Base-by-base conservation (phyloP, 495 filamentous ascomycete genomes). In the Aspergillus affinis region DNA sequence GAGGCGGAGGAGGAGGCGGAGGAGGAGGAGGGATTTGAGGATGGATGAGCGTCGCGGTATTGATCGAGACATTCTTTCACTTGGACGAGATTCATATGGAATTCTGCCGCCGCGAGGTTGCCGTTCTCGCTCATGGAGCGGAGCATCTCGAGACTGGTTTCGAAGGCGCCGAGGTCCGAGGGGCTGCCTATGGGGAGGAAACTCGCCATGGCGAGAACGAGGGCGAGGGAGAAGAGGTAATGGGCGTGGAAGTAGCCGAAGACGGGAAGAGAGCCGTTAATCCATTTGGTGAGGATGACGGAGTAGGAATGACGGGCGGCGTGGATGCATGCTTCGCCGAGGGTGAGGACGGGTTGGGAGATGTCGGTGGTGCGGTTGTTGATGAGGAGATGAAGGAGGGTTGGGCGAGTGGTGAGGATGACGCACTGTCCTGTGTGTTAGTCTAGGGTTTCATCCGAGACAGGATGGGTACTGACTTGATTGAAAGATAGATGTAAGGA, bases 241-340 rank as follows among this genome's bases (percentile, higher is more conserved):
- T 78, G 75, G 0, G 76, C 72, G 61, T 77, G 73, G 62, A 79
- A 79, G 64, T 76, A 80, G 19, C 75, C 78, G 57, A 78, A 80
- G 7, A 72, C 72, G 0, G 76, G 72, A 51, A 79, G 72, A 9
- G 78, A 72, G 26, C 75, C 78, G 58, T 75, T 75, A 48, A 79
- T 74, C 75, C 75, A 80, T 21, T 74, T 69, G 8, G 71, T 76
- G 1, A 77, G 70, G 55, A 79, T 77, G 61, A 79, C 68, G 8
- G 74, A 70, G 57, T 76, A 70, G 0, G 78, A 77, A 51, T 79
- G 76, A 6, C 75, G 68, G 6, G 77, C 75, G 9, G 76, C 75
- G 47, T 78, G 75, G 48, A 78, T 77, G 56, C 77, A 80, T 10
- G 77, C 76, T 57, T 80, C 77, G 44, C 72, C 71, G 27, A 80